phyloP scores from a whole-genome alignment of 352 stramenopile genomes.

The Paralagenidium karlingii region DNA sequence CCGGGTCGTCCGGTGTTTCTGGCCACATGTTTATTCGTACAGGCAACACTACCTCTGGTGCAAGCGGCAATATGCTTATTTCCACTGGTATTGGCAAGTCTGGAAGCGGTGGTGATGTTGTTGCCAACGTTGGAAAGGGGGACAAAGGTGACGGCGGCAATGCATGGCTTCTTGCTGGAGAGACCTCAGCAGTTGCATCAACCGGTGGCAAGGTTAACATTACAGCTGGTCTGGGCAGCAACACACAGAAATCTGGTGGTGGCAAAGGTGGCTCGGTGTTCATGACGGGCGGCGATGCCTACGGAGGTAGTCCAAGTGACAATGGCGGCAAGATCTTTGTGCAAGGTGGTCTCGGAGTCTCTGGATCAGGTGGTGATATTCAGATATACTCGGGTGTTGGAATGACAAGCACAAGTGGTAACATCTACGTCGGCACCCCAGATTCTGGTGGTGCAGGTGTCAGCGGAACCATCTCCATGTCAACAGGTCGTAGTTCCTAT shows the following conservation, averaged over 20 bases:
- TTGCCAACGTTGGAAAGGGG: slow-evolving; percentile 65
- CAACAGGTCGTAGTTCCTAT: slow-evolving; percentile 31
- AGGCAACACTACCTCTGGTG: slow-evolving; percentile 47
- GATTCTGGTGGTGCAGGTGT: slow-evolving; percentile 49
- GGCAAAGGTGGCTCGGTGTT: slow-evolving; percentile 45
- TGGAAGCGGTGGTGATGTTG: slow-evolving; percentile 67
- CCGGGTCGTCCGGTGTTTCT: slow-evolving; percentile 66
- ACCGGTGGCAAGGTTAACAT: slow-evolving; percentile 39
- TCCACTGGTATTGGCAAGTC: slow-evolving; percentile 58
- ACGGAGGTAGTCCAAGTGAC: slow-evolving; percentile 23
- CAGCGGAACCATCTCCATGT: slow-evolving; percentile 58
- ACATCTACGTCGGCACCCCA: slow-evolving; percentile 38
- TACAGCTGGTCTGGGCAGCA: slow-evolving; percentile 30
- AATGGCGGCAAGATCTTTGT: slow-evolving; percentile 29
- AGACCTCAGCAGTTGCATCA: slow-evolving; percentile 25
- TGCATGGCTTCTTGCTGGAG: slow-evolving; percentile 49
- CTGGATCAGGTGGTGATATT: slow-evolving; percentile 36
- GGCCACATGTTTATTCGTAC: slow-evolving; percentile 59
- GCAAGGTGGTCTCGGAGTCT: slow-evolving; percentile 25
- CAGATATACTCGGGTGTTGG: slow-evolving; percentile 25
- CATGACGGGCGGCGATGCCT: slow-evolving; percentile 37
- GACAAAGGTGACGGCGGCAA: slow-evolving; percentile 74
- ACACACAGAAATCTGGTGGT: slow-evolving; percentile 19
- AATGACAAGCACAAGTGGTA: slow-evolving; percentile 31
- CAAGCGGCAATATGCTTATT: slow-evolving; percentile 62